Base-by-base conservation (phyloP, 495 filamentous ascomycete genomes). In the Neurospora terricola region DNA sequence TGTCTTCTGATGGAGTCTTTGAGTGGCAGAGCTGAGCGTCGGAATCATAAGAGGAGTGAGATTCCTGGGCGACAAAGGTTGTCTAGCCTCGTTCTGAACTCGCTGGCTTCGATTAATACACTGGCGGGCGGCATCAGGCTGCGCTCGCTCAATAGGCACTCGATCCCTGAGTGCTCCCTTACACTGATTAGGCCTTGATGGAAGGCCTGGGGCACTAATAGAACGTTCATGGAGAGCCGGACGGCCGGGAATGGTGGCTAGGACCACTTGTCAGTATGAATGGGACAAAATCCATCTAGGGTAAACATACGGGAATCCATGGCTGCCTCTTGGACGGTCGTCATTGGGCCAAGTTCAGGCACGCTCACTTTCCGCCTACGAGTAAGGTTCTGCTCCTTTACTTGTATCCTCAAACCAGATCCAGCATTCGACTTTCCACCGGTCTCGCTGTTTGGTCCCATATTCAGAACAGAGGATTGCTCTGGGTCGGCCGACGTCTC, bases 201-300 rank as follows among this genome's bases (percentile, higher is more conserved):
- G 82, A 70, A 77, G 79, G 39, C 83, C 87, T 37, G 90, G 90
- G 43, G 89, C 88, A 79, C 89, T 91, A 74, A 86, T 88, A 42
- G 90, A 91, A 75, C 90, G 84, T 80, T 91, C 89, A 78, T 91
- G 89, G 36, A 91, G 78, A 18, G 90, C 86, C 70, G 88, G 89
- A 39, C 89, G 87, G 38, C 90, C 91, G 39, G 91, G 91, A 72
- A 93, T 91, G 36, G 91, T 93, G 74, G 91, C 91, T 93, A 66
- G 73, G 16, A 70, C 42, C 36, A 38, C 30, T 75, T 83, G 82
- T 80, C 59, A 82, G 78, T 69, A 73, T 54, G 30, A 45, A 42
- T 39, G 36, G 40, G 34, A 48, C 38, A 62, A 16, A 36, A 9
- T 66, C 27, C 27, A 59, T 37, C n/a, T 21, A 16, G 38, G 59